A percentile compares a stretch with the other conserved stretches of the same genome.
Evolutionary conservation across 2,329 filamentous ascomycete genomes (phyloP).

Genomic region (Chaetothyriales sp.): DNA sequence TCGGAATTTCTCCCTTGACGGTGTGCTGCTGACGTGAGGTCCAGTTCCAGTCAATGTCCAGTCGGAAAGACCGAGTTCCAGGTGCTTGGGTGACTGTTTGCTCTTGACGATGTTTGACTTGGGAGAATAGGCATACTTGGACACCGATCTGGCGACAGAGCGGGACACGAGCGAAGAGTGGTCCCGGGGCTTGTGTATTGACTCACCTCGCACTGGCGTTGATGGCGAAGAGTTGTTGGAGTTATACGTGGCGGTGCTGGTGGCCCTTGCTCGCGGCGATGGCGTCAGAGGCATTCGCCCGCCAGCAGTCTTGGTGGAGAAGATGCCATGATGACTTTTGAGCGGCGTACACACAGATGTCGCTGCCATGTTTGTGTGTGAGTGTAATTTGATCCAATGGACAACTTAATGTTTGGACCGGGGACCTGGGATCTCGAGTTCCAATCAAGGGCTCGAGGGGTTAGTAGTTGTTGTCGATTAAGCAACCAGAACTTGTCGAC

Average conservation of each 20-base stretch:
- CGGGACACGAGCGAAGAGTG: constrained; percentile 67
- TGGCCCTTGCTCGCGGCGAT: constrained; percentile 57
- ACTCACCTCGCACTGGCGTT: constrained; percentile 54
- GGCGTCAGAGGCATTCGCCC: constrained; percentile 90
- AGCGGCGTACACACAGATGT: constrained; percentile 73
- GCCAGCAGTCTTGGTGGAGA: constrained; percentile 83
- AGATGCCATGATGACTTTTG: constrained; percentile 88
- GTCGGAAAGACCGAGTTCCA: constrained; percentile 86
- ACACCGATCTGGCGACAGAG: constrained; percentile 35
- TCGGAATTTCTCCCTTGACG: constrained; percentile 45
- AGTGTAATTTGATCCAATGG: constrained; percentile 28
- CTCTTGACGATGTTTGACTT: constrained; percentile 87
- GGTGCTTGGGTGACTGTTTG: constrained; percentile 63
- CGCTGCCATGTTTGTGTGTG: constrained; percentile 56
- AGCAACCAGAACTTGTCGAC: constrained; percentile 22
- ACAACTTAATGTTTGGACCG: constrained; percentile 38
- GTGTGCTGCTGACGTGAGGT: constrained; percentile 33
- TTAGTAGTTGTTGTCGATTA: constrained; percentile 24
- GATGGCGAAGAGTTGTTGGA: constrained; percentile 57
- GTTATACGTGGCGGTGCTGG: constrained; percentile 30
- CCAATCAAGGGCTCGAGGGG: constrained; percentile 19
- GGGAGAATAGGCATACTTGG: constrained; percentile 72
- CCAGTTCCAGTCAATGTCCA: constrained; percentile 82
- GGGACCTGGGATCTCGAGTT: constrained; percentile 17
- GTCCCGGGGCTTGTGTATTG: constrained; percentile 61